phyloP scores from a whole-genome alignment of 2,329 filamentous ascomycete genomes.

The Aspergillus sp. region DNA sequence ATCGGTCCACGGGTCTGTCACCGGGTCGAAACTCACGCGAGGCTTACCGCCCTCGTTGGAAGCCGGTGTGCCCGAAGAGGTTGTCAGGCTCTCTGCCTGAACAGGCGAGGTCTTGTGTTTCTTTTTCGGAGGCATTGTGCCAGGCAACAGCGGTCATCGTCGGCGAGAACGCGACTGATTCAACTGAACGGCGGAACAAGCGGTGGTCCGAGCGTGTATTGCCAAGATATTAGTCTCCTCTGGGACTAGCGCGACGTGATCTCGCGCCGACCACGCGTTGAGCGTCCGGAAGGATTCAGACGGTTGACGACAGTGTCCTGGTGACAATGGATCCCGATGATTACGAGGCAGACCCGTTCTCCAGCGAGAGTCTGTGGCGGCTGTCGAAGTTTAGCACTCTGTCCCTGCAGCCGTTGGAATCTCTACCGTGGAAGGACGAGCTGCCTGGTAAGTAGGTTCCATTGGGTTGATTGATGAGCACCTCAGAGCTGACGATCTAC shows the following conservation, averaged over 20 bases:
- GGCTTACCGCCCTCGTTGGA: slow-evolving; percentile 22
- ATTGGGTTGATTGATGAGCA: neutral
- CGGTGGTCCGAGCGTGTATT: slow-evolving; percentile 17
- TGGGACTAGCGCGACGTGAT: slow-evolving; percentile 11
- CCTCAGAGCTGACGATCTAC: neutral
- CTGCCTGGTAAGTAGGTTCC: slow-evolving; percentile 22
- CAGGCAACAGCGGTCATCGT: neutral
- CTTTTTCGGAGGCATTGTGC: slow-evolving; percentile 46
- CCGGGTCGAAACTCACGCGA: slow-evolving; percentile 38
- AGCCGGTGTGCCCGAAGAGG: slow-evolving; percentile 19
- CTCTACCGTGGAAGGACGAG: slow-evolving; percentile 25
- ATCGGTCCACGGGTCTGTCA: slow-evolving; percentile 79
- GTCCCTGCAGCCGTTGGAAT: slow-evolving; percentile 27
- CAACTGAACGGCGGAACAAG: slow-evolving; percentile 15
- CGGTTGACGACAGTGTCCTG: slow-evolving; percentile 1
- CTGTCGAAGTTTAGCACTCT: slow-evolving; percentile 30
- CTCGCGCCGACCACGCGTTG: slow-evolving; percentile 16
- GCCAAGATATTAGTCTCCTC: slow-evolving; percentile 7
- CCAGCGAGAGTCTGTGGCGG: slow-evolving; percentile 27
- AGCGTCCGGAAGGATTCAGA: too few species aligned
- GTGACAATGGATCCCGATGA: slow-evolving; percentile 20
- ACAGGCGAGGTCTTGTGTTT: slow-evolving; percentile 44
- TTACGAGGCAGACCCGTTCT: slow-evolving; percentile 22
- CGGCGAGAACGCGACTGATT: slow-evolving; percentile 1
- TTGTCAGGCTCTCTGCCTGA: slow-evolving; percentile 18